Evolutionary conservation across 2,329 filamentous ascomycete species (phyloP), one percentile per base, ranked within the genome.

Genomic region (Fusarium citri): DNA sequence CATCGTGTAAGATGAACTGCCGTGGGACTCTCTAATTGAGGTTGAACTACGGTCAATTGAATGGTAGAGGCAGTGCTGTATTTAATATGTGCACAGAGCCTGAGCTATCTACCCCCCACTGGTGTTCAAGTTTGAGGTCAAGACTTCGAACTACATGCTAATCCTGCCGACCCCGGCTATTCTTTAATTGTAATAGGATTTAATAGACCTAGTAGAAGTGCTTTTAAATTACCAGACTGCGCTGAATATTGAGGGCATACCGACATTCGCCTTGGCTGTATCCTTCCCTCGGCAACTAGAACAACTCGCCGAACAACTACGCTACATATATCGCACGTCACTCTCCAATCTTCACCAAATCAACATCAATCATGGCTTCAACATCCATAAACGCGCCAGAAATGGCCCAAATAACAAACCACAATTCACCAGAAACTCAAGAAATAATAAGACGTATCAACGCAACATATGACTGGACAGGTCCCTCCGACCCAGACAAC

Each of bases 381-480:
- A 8, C 25, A 15, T 3, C 23, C 12, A 22, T 8, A 22, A 20
- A 37, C n/a, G 9, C n/a, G 20, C 53, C 53, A 56, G 53, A 49
- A 49, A 56, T 56, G 53, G 28, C 23, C 10, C 28, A 55, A 20
- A 26, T 34, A 9, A 14, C 25, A 11, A 22, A 12, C 16, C n/a
- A 18, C n/a, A 43, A 12, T 4, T 8, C 20, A 16, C 65, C 47
- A 11, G 66, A 54, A 3, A 54, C 48, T 0, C 57, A 66, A 10
- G 40, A 56, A 2, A 62, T 51, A 42, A 69, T 69, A 42, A 66
- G 51, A 15, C 61, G 66, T 8, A 69, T 69, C n/a, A 69, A 69
- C 18, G 61, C 66, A 26, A 47, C 66, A 2, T 69, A 69, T 12
- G 66, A 69, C 43, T 69, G 66, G 66, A 69, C 66, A 20, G 30